Evolutionary conservation across 306 rosid species (phyloP).

Genomic region (Begonia fuchsioides): DNA sequence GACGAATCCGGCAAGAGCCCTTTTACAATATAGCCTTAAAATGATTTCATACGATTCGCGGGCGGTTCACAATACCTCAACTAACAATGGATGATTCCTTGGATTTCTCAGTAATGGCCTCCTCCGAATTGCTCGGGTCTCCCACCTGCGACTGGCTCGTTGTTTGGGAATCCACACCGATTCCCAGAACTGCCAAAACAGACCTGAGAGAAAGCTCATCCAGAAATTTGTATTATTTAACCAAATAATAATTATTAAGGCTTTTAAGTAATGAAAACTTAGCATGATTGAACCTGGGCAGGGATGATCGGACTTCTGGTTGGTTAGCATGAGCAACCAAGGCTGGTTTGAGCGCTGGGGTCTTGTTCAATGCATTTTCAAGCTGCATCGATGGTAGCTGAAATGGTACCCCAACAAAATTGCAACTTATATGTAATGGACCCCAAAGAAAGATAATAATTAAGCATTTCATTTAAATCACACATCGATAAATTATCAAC

Average conservation of each 20-base stretch:
- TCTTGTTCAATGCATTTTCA: slow-evolving; percentile 66
- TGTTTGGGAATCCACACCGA: slow-evolving; percentile 28
- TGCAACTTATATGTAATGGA: too few species aligned
- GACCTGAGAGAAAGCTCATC: slow-evolving; percentile 37
- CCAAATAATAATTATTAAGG: too few species aligned
- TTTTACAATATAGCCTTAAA: too few species aligned
- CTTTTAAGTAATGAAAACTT: too few species aligned
- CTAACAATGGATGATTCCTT: slow-evolving; percentile 51
- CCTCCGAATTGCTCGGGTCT: slow-evolving; percentile 50
- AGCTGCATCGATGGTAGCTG: slow-evolving; percentile 92
- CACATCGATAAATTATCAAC: too few species aligned
- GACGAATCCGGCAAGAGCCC: too few species aligned
- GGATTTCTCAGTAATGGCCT: slow-evolving; percentile 49
- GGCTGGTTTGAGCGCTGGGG: slow-evolving; percentile 57
- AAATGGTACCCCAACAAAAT: slow-evolving; percentile 1
- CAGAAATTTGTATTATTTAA: too few species aligned
- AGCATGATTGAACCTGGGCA: slow-evolving; percentile 51
- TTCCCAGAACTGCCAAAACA: slow-evolving; percentile 62
- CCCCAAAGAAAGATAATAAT: too few species aligned
- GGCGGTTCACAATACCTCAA: slow-evolving; percentile 13
- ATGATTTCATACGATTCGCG: too few species aligned
- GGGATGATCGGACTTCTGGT: slow-evolving; percentile 57
- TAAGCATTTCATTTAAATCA: too few species aligned
- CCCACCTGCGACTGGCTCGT: slow-evolving; percentile 40
- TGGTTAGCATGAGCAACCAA: slow-evolving; percentile 70